phyloP scores from a whole-genome alignment of 2,329 filamentous ascomycete genomes.

The Coniochaeta hoffmannii region DNA sequence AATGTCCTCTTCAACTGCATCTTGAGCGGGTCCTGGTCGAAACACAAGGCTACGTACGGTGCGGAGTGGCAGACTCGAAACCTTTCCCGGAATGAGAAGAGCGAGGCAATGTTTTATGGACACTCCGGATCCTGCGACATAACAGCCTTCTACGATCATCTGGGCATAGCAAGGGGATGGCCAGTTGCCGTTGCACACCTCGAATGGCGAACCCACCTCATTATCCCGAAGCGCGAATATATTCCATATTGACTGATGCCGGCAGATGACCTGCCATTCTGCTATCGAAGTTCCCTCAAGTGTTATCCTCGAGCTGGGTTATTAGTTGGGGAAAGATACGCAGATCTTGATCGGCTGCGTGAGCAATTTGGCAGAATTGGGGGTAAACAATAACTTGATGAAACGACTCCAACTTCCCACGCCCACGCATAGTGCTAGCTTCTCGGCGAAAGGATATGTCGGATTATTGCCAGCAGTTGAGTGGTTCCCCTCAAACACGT shows the following conservation, averaged over 20 bases:
- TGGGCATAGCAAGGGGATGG: constrained; percentile 3
- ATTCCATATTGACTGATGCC: constrained; percentile 3
- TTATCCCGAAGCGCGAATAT: background rate
- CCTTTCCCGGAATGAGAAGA: constrained; percentile 5
- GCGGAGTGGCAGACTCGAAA: background rate
- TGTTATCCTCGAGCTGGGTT: background rate
- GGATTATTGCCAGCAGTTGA: background rate
- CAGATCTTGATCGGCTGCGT: background rate
- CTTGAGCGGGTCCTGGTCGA: background rate
- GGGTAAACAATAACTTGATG: constrained; percentile 4
- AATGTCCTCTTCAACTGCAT: background rate
- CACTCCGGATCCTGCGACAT: background rate
- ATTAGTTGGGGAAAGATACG: background rate
- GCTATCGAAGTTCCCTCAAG: background rate
- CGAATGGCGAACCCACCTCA: background rate
- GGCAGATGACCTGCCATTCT: constrained; percentile 7
- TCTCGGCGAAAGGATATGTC: constrained; percentile 12
- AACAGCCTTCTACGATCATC: background rate
- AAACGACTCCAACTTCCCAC: background rate
- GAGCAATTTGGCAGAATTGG: constrained; percentile 10
- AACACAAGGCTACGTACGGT: background rate
- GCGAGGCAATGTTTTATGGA: constrained; percentile 3
- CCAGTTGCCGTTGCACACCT: constrained; percentile 7
- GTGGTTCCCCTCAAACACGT: background rate
- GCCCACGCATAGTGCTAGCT: background rate